Evolutionary conservation across 1,284 basidiomycete genomes (phyloP).

Genomic region (Pseudozyma tsukubaensis): DNA sequence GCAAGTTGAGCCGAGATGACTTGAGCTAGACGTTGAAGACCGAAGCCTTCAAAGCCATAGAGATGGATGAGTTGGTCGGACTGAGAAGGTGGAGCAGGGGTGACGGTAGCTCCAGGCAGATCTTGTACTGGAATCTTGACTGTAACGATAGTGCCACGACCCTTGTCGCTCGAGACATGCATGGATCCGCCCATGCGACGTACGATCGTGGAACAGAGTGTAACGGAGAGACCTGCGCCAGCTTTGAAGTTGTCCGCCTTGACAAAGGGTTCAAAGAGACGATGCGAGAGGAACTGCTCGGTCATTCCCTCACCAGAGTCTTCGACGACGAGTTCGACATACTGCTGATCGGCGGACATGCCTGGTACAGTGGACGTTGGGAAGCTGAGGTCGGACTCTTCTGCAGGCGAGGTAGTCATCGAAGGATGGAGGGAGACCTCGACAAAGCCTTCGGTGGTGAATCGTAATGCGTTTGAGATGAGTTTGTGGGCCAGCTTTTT

Average conservation of each 20-base stretch:
- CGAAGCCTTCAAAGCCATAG: slow-evolving; percentile 49
- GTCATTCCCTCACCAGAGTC: slow-evolving; percentile 58
- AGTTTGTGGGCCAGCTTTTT: slow-evolving; percentile 48
- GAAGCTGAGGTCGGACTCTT: slow-evolving; percentile 13
- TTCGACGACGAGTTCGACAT: slow-evolving; percentile 45
- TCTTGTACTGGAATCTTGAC: slow-evolving; percentile 45
- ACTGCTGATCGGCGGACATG: slow-evolving; percentile 8
- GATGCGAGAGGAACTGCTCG: slow-evolving; percentile 48
- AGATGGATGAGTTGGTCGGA: slow-evolving; percentile 52
- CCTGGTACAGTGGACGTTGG: neutral
- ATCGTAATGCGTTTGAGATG: slow-evolving; percentile 53
- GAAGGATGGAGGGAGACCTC: slow-evolving; percentile 47
- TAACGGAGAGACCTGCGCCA: slow-evolving; percentile 47
- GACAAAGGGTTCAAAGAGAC: slow-evolving; percentile 51
- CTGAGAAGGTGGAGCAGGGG: slow-evolving; percentile 20
- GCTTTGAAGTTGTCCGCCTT: slow-evolving; percentile 53
- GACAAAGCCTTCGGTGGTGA: slow-evolving; percentile 53
- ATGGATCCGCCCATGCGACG: slow-evolving; percentile 51
- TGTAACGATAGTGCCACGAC: slow-evolving; percentile 50
- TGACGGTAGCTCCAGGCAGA: slow-evolving; percentile 23
- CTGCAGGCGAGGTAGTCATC: slow-evolving; percentile 9
- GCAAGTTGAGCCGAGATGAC: slow-evolving; percentile 54
- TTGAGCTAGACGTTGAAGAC: slow-evolving; percentile 48
- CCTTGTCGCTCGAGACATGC: slow-evolving; percentile 51
- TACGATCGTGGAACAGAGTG: slow-evolving; percentile 43